These are phyloP conservation scores for Microsporum ferrugineum DNA, from an alignment of 2,329 filamentous ascomycete genomes.

Conservation along the genomic window DNA sequence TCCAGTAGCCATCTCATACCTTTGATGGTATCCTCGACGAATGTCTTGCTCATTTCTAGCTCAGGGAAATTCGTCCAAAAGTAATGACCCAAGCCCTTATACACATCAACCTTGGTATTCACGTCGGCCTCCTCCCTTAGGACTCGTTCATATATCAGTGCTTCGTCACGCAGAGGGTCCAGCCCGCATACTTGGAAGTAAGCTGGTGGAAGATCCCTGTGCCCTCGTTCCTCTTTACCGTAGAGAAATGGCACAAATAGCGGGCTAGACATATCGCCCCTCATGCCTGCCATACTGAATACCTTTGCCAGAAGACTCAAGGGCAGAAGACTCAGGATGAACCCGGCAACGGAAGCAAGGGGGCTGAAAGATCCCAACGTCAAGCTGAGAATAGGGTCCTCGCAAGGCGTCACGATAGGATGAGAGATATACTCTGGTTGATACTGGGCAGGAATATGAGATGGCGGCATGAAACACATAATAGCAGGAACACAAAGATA, in stretches of 20 bases:
- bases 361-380: not conserved
- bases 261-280: not conserved
- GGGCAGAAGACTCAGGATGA: not conserved
- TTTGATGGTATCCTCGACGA: not conserved
- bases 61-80: not conserved
- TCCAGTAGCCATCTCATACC: conserved; percentile 1
- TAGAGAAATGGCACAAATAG: conserved; percentile 1
- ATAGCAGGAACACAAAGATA: not conserved
- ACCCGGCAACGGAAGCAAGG: not conserved
- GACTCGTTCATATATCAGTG: not conserved
- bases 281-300: not conserved
- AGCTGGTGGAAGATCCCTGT: not conserved
- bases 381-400: not conserved
- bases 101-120: not conserved
- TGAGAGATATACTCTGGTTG: not conserved
- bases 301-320: not conserved
- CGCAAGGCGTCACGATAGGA: not conserved
- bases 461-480: not conserved
- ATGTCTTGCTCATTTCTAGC: not conserved
- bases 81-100: not conserved
- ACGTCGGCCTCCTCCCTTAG: not conserved
- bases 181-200: conserved; percentile 1
- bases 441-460: not conserved
- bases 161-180: conserved; percentile 2
- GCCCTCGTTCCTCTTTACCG: not conserved